phyloP scores from a whole-genome alignment of 2,329 filamentous ascomycete genomes.

The Albophoma yamanashiensis region DNA sequence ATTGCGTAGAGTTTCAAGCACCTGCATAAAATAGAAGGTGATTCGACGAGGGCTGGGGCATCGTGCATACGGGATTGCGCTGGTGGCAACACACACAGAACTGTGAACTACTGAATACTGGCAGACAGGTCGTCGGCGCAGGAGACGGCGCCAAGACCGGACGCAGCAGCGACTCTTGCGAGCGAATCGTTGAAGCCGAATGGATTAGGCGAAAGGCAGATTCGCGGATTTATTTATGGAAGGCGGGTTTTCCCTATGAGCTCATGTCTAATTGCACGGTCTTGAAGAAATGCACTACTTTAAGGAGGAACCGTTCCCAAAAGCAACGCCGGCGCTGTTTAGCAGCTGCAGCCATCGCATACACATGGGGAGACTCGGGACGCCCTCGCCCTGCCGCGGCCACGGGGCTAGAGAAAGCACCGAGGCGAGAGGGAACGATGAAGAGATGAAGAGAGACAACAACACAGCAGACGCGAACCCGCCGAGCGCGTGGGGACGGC shows the following conservation, averaged over 20 bases:
- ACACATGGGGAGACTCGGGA: neutral
- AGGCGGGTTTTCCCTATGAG: neutral
- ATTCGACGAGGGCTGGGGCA: neutral
- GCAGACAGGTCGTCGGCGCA: neutral
- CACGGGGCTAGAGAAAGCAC: neutral
- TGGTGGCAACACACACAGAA: neutral
- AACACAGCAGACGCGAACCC: neutral
- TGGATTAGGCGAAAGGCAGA: neutral
- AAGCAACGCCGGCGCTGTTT: neutral
- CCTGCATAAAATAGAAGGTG: neutral
- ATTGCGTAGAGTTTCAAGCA: neutral
- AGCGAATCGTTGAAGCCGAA: neutral
- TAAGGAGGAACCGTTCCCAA: neutral
- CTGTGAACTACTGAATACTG: too few species aligned
- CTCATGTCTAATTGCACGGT: conserved; percentile 4
- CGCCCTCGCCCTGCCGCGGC: neutral
- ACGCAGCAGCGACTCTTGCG: neutral
- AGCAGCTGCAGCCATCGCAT: conserved; percentile 3
- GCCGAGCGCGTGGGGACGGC: neutral
- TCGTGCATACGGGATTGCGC: neutral
- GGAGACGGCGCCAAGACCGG: neutral
- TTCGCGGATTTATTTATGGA: neutral
- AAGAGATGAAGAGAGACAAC: neutral
- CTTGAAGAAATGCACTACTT: neutral
- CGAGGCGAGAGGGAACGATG: neutral